phyloP scores from a whole-genome alignment of 768 basidiomycete species.

The Lactifluus volemus region DNA sequence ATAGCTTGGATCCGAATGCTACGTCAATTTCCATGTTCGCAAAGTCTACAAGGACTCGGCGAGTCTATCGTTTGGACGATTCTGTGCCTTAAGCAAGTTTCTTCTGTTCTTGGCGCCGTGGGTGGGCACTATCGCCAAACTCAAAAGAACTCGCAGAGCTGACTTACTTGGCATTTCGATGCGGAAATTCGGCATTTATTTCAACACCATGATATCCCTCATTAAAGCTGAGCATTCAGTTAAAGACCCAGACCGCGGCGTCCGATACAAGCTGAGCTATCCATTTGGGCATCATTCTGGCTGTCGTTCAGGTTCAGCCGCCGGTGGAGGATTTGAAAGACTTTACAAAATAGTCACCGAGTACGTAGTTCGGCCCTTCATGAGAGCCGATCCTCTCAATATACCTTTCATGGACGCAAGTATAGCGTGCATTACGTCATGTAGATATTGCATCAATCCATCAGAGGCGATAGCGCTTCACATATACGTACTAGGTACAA shows the following conservation, averaged over 20 bases:
- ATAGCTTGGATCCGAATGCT: too few species aligned
- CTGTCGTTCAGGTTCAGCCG: not conserved
- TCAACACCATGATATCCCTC: not conserved
- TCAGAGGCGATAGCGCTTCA: not conserved
- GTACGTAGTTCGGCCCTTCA: too few species aligned
- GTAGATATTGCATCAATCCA: too few species aligned
- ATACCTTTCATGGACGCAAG: too few species aligned
- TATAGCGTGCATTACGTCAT: too few species aligned
- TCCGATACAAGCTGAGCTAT: not conserved
- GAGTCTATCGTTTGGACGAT: too few species aligned
- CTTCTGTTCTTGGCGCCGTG: not conserved
- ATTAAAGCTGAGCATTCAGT: not conserved
- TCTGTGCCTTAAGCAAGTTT: not conserved
- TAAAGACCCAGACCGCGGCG: not conserved
- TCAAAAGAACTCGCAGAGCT: not conserved
- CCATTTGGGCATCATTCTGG: not conserved
- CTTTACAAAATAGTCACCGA: too few species aligned
- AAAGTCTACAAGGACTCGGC: not conserved
- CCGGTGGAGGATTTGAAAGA: too few species aligned
- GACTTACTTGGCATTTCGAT: not conserved
- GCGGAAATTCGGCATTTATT: not conserved
- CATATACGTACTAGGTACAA: too few species aligned
- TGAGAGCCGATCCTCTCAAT: too few species aligned
- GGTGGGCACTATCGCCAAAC: not conserved
- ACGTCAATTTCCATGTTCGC: too few species aligned